Evolutionary conservation across 805 yeast genomes (phyloP), one percentile per base, ranked within the genome.

Genomic region (Dipodascus geniculatus): DNA sequence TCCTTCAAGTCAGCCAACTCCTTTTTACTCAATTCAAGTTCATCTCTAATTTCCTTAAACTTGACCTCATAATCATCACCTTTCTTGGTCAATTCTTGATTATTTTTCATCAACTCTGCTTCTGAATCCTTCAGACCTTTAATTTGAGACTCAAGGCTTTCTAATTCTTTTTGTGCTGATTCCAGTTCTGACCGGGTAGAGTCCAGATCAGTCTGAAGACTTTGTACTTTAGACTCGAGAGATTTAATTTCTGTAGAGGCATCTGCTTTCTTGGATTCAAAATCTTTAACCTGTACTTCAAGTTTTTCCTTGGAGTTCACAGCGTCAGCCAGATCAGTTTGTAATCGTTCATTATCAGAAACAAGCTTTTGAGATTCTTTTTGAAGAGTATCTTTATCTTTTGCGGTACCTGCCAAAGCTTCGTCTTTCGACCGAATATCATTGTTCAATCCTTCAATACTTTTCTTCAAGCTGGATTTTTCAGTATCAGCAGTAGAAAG

Each of bases 401-500:
- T 48, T 16, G 23, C 50, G 14, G 31, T 19, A n/a, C 4, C 50
- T 20, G 31, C n/a, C n/a, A n/a, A n/a, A n/a, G n/a, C n/a, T n/a
- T n/a, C n/a, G n/a, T n/a, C n/a, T n/a, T n/a, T n/a, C n/a, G n/a
- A n/a, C n/a, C n/a, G n/a, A n/a, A n/a, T n/a, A n/a, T n/a, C 16
- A n/a, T 9, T 22, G 19, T 22, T 48, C 31, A 48, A 48, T 20
- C 22, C 31, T 9, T 48, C 50, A 22, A 22, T 22, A 9, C 19
- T 22, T 16, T n/a, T 48, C 50, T 48, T 22, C 16, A 66, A 49
- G 2, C 22, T 23, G 3, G 58, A 57, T 47, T 64, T 66, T 22
- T 64, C 68, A 1, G 35, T 22, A 17, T 62, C 61, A 19, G 69
- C 51, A 4, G 63, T 66, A 42, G 65, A 65, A 48, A 22, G 23